Conservation (phyloP, 1,284 basidiomycete genomes). For the Ceratobasidium sp. region DNA sequence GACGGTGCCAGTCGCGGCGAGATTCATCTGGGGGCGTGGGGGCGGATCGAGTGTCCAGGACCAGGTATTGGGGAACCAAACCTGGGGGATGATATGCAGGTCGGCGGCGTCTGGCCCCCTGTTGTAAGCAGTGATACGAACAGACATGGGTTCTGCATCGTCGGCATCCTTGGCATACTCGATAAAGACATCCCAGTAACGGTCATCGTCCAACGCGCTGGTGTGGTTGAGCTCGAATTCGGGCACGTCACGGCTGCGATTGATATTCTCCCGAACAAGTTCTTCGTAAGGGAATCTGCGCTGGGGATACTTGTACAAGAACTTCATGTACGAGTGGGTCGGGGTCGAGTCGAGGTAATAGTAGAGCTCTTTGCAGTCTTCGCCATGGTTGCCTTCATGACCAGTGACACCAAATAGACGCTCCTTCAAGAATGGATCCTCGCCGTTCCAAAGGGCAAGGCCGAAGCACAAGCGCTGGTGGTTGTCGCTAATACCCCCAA, state of each 20-base stretch:
- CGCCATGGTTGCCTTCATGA: constrained; percentile 97
- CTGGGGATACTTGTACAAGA: constrained; percentile 98
- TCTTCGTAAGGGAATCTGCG: constrained; percentile 92
- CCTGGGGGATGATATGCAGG: constrained; percentile 92
- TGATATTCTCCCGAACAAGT: constrained; percentile 85
- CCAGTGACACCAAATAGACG: constrained; percentile 94
- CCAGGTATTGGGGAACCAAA: constrained; percentile 99
- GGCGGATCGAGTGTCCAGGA: constrained; percentile 90
- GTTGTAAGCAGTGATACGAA: constrained; percentile 97
- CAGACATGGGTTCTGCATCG: constrained; percentile 85
- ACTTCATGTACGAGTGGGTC: constrained; percentile 99
- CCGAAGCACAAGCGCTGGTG: constrained; percentile 93
- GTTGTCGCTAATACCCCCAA: constrained; percentile 96
- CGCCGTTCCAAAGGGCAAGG: constrained; percentile 93
- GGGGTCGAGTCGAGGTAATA: constrained; percentile 99
- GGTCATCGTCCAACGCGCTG: constrained; percentile 89
- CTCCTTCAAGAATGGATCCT: constrained; percentile 96
- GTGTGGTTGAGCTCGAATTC: constrained; percentile 97
- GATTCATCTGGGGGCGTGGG: constrained; percentile 76
- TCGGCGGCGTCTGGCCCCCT: constrained; percentile 96
- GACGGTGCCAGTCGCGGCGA: constrained; percentile 68
- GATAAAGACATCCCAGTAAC: constrained; percentile 98
- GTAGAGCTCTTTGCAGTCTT: constrained; percentile 98
- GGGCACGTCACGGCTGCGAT: constrained; percentile 83
- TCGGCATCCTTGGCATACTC: constrained; percentile 99